These are phyloP conservation scores for Fraxinus greggii DNA, from an alignment of 305 asterid species.

Conservation along the genomic window DNA sequence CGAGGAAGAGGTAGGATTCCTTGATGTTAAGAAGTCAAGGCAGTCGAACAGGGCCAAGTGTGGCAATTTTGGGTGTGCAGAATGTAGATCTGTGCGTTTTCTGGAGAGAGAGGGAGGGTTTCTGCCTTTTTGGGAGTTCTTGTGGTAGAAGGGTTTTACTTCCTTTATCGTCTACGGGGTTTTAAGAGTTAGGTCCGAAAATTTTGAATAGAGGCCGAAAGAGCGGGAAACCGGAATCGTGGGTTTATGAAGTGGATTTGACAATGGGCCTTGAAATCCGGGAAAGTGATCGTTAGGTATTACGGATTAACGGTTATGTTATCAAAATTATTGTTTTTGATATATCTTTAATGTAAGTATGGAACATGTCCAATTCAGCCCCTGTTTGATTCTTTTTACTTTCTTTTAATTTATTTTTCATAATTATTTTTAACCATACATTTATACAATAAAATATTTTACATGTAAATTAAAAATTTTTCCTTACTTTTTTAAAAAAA, in stretches of 20 bases:
- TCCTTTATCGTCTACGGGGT: background rate
- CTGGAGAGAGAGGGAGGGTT: background rate
- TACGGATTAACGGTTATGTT: background rate
- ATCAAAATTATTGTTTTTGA: background rate
- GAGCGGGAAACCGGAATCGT: background rate
- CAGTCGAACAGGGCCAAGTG: background rate
- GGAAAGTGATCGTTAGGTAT: background rate
- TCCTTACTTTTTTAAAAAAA: no score
- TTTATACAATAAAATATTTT: no score
- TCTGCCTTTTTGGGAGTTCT: background rate
- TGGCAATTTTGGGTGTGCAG: background rate
- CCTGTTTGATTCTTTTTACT: no score
- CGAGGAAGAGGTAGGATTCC: background rate
- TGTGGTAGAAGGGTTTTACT: background rate
- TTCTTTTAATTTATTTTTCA: no score
- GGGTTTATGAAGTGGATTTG: background rate
- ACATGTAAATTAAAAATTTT: no score
- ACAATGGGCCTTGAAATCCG: background rate
- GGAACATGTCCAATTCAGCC: no score
- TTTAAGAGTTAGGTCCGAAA: background rate
- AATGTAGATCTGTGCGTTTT: background rate
- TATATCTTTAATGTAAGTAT: no score
- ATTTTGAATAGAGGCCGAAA: conserved; percentile 2
- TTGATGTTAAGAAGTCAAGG: background rate
- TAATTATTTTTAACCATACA: no score